These are phyloP conservation scores for Cladophialophora psammophila DNA, from an alignment of 2,329 filamentous ascomycete genomes.

Conservation along the genomic window DNA sequence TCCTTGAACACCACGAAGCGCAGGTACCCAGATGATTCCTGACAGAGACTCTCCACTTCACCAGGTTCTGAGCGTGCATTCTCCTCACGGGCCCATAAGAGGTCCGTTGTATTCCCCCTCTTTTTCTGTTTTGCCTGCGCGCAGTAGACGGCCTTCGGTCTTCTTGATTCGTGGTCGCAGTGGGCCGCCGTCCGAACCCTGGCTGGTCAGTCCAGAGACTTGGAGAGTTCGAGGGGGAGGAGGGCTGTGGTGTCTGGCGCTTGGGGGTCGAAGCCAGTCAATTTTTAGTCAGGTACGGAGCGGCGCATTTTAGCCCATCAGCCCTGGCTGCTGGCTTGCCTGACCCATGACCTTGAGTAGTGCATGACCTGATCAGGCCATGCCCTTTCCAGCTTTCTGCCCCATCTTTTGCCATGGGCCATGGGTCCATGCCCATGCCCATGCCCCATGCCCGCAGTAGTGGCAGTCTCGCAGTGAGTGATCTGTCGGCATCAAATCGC, in stretches of 20 bases:
- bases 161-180: conserved; percentile 4
- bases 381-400: conserved; percentile 22
- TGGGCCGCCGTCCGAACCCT: conserved; percentile 16
- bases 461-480: conserved; percentile 4
- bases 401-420: conserved; percentile 17
- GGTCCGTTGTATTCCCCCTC: conserved; percentile 7
- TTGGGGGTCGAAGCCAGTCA: conserved; percentile 24
- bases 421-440: conserved; percentile 3
- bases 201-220: conserved; percentile 15
- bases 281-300: conserved; percentile 38
- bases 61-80: neutral
- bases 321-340: conserved; percentile 15
- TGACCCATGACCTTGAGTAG: conserved; percentile 32
- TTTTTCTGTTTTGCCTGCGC: neutral
- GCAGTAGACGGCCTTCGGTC: neutral
- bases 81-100: conserved; percentile 8
- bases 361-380: conserved; percentile 24
- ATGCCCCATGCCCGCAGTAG: conserved; percentile 20
- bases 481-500: conserved; percentile 13
- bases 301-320: conserved; percentile 20
- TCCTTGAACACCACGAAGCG: neutral
- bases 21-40: neutral
- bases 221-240: conserved; percentile 13
- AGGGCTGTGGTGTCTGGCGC: conserved; percentile 11
- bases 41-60: neutral